Conservation (phyloP, 345 rosid genomes). For the Populus pruinosa region DNA sequence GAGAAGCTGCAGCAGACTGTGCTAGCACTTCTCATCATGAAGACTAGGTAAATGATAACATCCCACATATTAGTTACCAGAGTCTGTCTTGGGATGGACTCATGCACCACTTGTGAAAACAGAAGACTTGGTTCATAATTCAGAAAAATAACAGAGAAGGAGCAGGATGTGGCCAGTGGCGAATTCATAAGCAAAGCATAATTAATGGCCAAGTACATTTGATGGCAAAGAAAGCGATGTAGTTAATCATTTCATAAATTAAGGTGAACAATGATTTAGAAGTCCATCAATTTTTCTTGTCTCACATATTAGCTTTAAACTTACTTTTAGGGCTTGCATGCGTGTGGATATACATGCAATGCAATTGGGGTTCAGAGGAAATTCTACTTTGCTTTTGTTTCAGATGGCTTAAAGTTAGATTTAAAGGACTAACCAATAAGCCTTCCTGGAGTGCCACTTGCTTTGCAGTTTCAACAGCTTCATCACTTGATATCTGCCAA, state of each 20-base stretch:
- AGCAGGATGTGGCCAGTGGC: not conserved
- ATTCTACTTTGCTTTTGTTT: not conserved
- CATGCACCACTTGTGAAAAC: not conserved
- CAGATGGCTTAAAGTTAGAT: not conserved
- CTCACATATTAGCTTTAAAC: not conserved
- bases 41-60: not conserved
- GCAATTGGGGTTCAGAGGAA: no score
- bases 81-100: not conserved
- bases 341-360: no score
- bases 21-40: not conserved
- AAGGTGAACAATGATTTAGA: not conserved
- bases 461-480: slow-evolving; percentile 91
- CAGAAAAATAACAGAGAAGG: not conserved
- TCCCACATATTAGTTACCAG: not conserved
- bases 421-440: slow-evolving; percentile 66
- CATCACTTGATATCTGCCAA: slow-evolving; percentile 81
- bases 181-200: not conserved
- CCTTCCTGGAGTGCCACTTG: slow-evolving; percentile 96
- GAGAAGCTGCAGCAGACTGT: not conserved
- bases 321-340: not conserved
- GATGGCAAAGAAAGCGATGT: not conserved
- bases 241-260: not conserved
- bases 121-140: not conserved
- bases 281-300: no score
- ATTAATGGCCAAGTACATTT: not conserved